A percentile compares a stretch with the other conserved stretches of the same genome.
Evolutionary conservation across 2,329 filamentous ascomycete species (phyloP).

Genomic region (Trichophyton verrucosum): DNA sequence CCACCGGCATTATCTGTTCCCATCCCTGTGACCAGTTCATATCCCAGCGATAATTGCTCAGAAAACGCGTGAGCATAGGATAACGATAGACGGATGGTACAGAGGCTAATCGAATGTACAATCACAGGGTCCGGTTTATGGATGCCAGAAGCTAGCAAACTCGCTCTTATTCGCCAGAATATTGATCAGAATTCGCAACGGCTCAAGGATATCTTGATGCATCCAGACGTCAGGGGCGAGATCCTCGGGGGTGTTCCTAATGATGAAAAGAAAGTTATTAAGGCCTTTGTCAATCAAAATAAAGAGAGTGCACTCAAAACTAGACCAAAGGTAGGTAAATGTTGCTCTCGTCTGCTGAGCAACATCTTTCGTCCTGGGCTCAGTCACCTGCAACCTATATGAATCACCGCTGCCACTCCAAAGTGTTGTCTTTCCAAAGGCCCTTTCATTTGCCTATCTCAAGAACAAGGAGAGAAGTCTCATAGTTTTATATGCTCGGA

Average conservation of each 20-base stretch:
- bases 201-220: conserved; percentile 55
- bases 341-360: background rate
- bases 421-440: background rate
- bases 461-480: background rate
- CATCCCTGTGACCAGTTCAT: background rate
- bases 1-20: background rate
- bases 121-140: conserved; percentile 60
- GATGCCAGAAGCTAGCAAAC: conserved; percentile 57
- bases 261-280: conserved; percentile 49
- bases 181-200: conserved; percentile 61
- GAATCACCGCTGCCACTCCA: background rate
- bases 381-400: background rate
- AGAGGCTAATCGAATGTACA: background rate
- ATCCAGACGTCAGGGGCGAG: conserved; percentile 47
- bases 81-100: background rate
- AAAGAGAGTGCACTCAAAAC: conserved; percentile 67
- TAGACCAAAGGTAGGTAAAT: conserved; percentile 59
- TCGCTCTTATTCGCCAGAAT: conserved; percentile 56
- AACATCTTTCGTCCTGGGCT: conserved; percentile 1
- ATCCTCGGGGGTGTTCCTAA: conserved; percentile 50
- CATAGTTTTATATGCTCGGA: background rate
- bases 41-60: background rate
- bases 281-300: conserved; percentile 60
- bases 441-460: background rate
- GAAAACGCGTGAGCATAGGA: background rate